Conservation (phyloP, 202 grass and related monocot species). For the Carex arenaria region DNA sequence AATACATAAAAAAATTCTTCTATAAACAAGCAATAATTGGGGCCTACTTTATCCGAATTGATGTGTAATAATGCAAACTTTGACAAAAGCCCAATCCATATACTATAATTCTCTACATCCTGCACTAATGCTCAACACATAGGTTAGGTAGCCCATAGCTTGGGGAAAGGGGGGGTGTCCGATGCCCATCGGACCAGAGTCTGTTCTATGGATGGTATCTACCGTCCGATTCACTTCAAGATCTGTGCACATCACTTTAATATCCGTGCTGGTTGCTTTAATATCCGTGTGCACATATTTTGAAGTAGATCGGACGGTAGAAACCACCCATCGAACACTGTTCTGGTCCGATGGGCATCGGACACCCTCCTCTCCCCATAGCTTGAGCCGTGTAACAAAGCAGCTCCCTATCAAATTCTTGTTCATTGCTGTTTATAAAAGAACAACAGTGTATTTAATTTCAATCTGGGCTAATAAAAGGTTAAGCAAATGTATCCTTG, state of each 20-base stretch:
- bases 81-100: conserved; percentile 9
- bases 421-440: neutral
- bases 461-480: neutral
- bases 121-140: neutral
- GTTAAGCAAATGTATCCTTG: neutral
- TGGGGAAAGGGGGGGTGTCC: too few relatives aligned
- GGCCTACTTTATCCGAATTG: conserved; percentile 14
- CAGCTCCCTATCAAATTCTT: neutral
- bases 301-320: too few relatives aligned
- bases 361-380: too few relatives aligned
- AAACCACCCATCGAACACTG: too few relatives aligned
- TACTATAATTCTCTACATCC: conserved; percentile 8
- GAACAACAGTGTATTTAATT: neutral
- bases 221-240: too few relatives aligned
- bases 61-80: conserved; percentile 8
- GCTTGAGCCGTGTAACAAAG: neutral
- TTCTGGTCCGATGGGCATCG: too few relatives aligned
- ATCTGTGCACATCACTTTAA: too few relatives aligned
- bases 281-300: too few relatives aligned
- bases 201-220: too few relatives aligned
- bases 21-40: neutral
- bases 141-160: neutral
- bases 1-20: neutral
- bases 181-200: too few relatives aligned
- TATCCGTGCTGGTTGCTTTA: too few relatives aligned